A percentile compares a stretch with the other conserved stretches of the same genome.
Conservation (phyloP, 306 rosid species). For the apple (Malus domestica) region DNA sequence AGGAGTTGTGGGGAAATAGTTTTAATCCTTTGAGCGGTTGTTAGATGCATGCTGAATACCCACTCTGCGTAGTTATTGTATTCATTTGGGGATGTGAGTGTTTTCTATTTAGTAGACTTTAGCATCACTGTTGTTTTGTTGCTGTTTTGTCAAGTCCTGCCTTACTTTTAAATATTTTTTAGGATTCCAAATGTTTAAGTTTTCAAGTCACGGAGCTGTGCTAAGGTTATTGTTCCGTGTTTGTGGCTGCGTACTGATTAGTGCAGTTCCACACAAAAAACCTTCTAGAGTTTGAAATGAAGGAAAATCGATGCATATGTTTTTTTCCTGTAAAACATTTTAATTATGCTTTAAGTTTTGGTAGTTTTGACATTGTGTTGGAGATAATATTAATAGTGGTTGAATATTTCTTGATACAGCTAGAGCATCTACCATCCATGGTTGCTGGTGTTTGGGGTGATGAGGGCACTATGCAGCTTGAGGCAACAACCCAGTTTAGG, state of each 20-base stretch:
- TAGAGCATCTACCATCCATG: slow-evolving; percentile 89
- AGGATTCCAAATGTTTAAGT: neutral
- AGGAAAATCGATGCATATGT: neutral
- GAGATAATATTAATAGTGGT: neutral
- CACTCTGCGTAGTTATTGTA: neutral
- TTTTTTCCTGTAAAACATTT: neutral
- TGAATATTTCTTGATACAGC: slow-evolving; percentile 38
- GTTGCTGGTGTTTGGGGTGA: slow-evolving; percentile 86
- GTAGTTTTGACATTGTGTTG: neutral
- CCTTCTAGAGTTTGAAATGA: neutral
- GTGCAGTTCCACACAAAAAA: neutral
- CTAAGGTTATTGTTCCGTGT: neutral
- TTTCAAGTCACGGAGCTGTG: neutral
- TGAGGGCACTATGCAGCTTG: slow-evolving; percentile 67
- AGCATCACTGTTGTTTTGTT: neutral
- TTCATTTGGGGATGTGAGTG: neutral
- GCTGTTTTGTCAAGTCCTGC: neutral
- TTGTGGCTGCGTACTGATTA: neutral
- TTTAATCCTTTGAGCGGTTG: neutral
- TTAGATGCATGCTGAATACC: neutral
- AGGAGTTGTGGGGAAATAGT: neutral
- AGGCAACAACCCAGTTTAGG: slow-evolving; percentile 91
- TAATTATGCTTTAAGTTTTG: neutral
- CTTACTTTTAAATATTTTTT: neutral
- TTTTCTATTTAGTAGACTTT: neutral